Evolutionary conservation across 2,329 filamentous ascomycete species (phyloP).

Genomic region (Exserohilum rostratum): DNA sequence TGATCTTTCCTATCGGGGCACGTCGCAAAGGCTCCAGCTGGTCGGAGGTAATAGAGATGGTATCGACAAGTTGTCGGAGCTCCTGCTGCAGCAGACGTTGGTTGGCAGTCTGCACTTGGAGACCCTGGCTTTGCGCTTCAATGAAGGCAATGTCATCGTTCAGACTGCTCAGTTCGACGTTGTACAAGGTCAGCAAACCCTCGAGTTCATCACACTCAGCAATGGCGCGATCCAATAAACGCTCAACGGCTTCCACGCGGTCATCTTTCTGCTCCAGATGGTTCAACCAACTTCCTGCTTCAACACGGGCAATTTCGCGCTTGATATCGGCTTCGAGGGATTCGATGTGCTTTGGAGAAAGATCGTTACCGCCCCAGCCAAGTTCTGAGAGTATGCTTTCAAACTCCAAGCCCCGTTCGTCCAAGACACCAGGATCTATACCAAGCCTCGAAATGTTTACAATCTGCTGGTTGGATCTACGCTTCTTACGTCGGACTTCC

Average conservation of each 20-base stretch:
- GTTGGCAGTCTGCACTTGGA: conserved; percentile 96
- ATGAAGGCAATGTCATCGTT: conserved; percentile 97
- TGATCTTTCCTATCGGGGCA: conserved; percentile 72
- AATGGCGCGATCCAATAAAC: conserved; percentile 86
- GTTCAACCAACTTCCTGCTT: conserved; percentile 90
- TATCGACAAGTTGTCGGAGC: conserved; percentile 85
- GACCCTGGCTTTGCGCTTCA: conserved; percentile 93
- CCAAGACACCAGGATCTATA: conserved; percentile 76
- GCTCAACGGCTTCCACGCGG: conserved; percentile 83
- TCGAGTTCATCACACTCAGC: conserved; percentile 95
- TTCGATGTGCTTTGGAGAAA: conserved; percentile 76
- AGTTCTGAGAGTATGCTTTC: conserved; percentile 83
- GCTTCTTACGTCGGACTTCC: conserved; percentile 64
- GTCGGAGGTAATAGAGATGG: conserved; percentile 80
- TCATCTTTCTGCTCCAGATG: conserved; percentile 86
- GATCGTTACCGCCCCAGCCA: conserved; percentile 82
- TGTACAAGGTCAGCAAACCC: conserved; percentile 90
- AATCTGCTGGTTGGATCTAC: conserved; percentile 73
- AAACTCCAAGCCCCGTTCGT: conserved; percentile 78
- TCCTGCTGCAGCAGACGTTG: conserved; percentile 93
- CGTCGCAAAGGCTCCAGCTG: conserved; percentile 76
- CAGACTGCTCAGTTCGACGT: conserved; percentile 83
- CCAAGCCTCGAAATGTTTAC: conserved; percentile 80
- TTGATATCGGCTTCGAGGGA: conserved; percentile 83
- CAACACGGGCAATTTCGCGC: conserved; percentile 85